These are phyloP conservation scores for Pseudogymnoascus sp. DNA, from an alignment of 2,329 filamentous ascomycete genomes.

Conservation along the genomic window DNA sequence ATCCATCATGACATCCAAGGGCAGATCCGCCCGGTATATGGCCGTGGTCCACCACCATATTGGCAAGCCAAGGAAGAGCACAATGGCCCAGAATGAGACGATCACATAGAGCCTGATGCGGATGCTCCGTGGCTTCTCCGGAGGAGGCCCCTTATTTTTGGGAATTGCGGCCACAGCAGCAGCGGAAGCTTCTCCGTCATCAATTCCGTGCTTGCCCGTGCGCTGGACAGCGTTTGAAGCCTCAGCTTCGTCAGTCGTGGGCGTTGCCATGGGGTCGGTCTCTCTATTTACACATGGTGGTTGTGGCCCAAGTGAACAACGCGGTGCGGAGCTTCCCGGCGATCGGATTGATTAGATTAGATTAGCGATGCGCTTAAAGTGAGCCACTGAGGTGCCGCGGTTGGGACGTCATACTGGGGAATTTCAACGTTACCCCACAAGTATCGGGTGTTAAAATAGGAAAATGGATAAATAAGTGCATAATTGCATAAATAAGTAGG, in stretches of 20 bases:
- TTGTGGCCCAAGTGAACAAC: not conserved
- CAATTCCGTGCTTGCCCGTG: not conserved
- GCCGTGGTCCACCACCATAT: conserved; percentile 96
- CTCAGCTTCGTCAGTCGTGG: conserved; percentile 8
- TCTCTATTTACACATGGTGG: conserved; percentile 16
- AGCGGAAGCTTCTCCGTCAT: conserved; percentile 15
- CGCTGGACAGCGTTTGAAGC: conserved; percentile 4
- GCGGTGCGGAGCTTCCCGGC: not conserved
- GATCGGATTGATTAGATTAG: not conserved
- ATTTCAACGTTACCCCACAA: not conserved
- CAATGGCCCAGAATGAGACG: conserved; percentile 82
- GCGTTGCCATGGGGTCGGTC: not conserved
- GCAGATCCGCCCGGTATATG: conserved; percentile 79
- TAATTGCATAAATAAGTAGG: not conserved
- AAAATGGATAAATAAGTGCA: not conserved
- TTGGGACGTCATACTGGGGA: not conserved
- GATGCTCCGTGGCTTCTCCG: conserved; percentile 63
- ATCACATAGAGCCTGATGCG: conserved; percentile 67
- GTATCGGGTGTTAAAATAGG: not conserved
- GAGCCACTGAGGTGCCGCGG: not conserved
- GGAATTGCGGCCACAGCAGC: conserved; percentile 19
- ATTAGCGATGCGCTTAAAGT: not conserved
- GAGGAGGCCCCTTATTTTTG: conserved; percentile 46
- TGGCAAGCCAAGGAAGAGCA: conserved; percentile 74
- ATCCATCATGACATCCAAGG: conserved; percentile 74